phyloP scores from a whole-genome alignment of 169 alveolate genomes.

The Plasmodium gonderi region DNA sequence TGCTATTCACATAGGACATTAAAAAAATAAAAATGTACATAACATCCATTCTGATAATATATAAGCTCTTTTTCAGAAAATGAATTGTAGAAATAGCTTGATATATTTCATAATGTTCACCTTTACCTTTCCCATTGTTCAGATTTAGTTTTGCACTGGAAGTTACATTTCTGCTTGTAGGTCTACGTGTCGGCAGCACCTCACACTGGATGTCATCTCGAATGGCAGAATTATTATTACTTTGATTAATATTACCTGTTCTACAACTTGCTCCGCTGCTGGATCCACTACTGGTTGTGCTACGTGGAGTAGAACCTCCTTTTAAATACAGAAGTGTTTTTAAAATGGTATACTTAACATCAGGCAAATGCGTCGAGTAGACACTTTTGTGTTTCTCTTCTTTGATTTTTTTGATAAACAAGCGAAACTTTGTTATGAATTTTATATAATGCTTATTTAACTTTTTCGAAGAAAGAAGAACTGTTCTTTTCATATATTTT shows the following conservation, averaged over 20 bases:
- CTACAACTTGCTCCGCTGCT: neutral
- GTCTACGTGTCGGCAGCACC: neutral
- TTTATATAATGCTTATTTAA: conserved; percentile 7
- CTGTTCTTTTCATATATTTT: conserved; percentile 4
- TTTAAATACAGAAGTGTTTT: conserved; percentile 37
- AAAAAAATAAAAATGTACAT: conserved; percentile 50
- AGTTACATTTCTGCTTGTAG: neutral
- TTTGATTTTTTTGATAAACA: neutral
- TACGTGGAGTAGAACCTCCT: neutral
- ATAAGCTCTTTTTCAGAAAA: neutral
- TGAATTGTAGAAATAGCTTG: conserved; percentile 23
- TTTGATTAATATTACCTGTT: too few relatives aligned
- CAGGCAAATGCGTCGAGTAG: neutral
- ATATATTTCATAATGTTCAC: neutral
- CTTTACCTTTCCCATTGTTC: neutral
- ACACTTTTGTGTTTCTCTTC: neutral
- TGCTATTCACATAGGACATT: conserved; percentile 10
- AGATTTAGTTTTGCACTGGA: neutral
- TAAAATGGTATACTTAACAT: conserved; percentile 5
- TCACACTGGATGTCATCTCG: too few relatives aligned
- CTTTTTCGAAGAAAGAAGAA: conserved; percentile 30
- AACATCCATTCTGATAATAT: conserved; percentile 39
- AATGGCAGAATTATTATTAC: too few relatives aligned
- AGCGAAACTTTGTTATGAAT: neutral
- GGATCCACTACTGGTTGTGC: neutral